These are phyloP conservation scores for Potentilla sterilis DNA, from an alignment of 306 rosid genomes.

Conservation along the genomic window DNA sequence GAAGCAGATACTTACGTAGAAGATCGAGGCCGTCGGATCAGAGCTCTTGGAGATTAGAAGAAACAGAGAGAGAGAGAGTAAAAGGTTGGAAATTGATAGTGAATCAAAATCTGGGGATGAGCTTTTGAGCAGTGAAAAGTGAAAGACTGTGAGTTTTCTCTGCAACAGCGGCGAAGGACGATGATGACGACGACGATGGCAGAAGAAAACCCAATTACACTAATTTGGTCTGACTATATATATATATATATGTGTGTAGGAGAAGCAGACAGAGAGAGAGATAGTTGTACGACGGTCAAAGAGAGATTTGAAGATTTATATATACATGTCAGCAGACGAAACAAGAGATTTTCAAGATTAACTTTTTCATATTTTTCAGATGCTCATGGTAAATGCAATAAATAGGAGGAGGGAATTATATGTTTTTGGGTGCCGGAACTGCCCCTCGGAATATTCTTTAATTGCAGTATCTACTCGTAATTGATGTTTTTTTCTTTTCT, in stretches of 20 bases:
- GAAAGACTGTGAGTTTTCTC: slow-evolving; percentile 4
- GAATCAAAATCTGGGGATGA: not conserved
- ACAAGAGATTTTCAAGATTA: not conserved
- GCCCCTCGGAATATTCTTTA: not conserved
- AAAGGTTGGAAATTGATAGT: not conserved
- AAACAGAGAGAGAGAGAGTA: slow-evolving; percentile 20
- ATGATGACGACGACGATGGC: slow-evolving; percentile 34
- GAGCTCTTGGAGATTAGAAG: slow-evolving; percentile 26
- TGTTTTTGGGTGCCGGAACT: not conserved
- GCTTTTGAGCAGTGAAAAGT: not conserved
- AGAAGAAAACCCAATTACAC: slow-evolving; percentile 19
- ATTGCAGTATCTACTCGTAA: too few relatives aligned
- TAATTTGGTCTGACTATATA: not conserved
- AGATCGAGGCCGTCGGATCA: slow-evolving; percentile 82
- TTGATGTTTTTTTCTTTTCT: too few relatives aligned
- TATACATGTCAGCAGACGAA: slow-evolving; percentile 22
- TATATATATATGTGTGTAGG: too few relatives aligned
- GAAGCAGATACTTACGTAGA: slow-evolving; percentile 54
- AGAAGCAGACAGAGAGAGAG: slow-evolving; percentile 8
- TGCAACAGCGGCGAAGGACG: slow-evolving; percentile 69
- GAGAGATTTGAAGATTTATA: slow-evolving; percentile 50
- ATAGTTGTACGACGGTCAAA: slow-evolving; percentile 74
- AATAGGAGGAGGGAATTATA: too few relatives aligned
- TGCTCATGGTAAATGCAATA: not conserved
- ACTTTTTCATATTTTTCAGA: not conserved